Evolutionary conservation across 495 filamentous ascomycete species (phyloP).

Genomic region (Xylaria castorea): DNA sequence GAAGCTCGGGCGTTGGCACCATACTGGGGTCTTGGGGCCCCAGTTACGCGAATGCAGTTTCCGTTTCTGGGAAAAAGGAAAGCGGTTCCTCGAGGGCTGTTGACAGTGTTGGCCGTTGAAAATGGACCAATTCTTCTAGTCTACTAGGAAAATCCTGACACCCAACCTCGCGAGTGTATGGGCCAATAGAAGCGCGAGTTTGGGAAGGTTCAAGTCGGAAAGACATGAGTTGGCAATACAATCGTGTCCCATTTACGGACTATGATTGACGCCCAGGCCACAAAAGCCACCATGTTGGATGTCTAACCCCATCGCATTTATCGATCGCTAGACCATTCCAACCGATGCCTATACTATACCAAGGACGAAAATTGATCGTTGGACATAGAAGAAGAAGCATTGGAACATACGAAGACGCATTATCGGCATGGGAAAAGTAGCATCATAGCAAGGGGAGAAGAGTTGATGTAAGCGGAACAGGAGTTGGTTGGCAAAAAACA

Average conservation of each 20-base stretch:
- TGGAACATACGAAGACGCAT: conserved; percentile 28
- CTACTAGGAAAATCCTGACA: not conserved
- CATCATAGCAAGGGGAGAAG: conserved; percentile 23
- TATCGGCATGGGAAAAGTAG: conserved; percentile 29
- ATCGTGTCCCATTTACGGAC: conserved; percentile 15
- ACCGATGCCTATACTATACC: conserved; percentile 7
- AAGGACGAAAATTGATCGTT: conserved; percentile 17
- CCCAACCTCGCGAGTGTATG: conserved; percentile 2
- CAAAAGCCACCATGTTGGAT: conserved; percentile 23
- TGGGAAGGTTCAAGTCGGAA: not conserved
- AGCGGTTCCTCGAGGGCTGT: conserved; percentile 35
- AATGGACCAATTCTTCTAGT: not conserved
- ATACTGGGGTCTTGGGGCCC: conserved; percentile 44
- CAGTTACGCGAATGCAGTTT: conserved; percentile 48
- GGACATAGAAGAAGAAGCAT: conserved; percentile 25
- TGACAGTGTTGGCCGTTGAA: conserved; percentile 40
- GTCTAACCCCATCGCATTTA: conserved; percentile 14
- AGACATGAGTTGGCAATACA: conserved; percentile 14
- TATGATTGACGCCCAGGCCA: conserved; percentile 20
- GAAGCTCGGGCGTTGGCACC: conserved; percentile 45
- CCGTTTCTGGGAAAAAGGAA: conserved; percentile 42
- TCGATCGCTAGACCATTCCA: conserved; percentile 18
- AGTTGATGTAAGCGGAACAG: conserved; percentile 15
- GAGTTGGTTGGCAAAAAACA: conserved; percentile 30
- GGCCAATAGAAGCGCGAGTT: conserved; percentile 6